A percentile compares a stretch with the other conserved stretches of the same genome.
These are phyloP conservation scores for Dichotomocladium elegans DNA, from an alignment of 371 early-diverging fungal species.

Conservation along the genomic window DNA sequence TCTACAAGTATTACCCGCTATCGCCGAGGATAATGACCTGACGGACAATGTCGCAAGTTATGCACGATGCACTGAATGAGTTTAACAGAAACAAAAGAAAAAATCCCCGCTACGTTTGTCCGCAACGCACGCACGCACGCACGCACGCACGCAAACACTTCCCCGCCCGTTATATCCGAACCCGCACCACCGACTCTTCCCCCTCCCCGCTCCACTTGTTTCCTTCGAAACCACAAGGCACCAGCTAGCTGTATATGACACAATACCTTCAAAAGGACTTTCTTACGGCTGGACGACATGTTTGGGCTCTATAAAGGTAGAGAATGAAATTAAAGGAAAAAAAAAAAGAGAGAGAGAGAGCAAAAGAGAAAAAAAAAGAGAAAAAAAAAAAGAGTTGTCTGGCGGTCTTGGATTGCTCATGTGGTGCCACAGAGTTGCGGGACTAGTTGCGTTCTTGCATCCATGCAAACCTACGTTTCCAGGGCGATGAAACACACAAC, in stretches of 20 bases:
- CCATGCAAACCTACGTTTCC: too few species aligned
- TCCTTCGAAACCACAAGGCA: background rate
- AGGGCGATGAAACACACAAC: too few species aligned
- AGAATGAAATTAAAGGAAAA: background rate
- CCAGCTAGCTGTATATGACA: background rate
- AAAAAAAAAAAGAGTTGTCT: too few species aligned
- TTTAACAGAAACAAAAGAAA: too few species aligned
- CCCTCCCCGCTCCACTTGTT: background rate
- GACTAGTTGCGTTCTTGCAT: too few species aligned
- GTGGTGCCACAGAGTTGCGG: too few species aligned
- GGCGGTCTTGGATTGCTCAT: background rate
- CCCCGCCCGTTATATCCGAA: background rate
- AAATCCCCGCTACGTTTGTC: too few species aligned
- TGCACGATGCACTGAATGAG: background rate
- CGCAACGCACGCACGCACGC: too few species aligned
- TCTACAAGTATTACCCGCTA: conserved; percentile 64
- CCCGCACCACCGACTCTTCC: background rate
- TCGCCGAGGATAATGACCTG: conserved; percentile 92
- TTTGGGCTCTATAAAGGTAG: background rate
- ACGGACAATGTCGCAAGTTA: conserved; percentile 3
- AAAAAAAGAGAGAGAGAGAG: background rate
- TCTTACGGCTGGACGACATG: conserved; percentile 50
- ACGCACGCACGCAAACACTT: too few species aligned
- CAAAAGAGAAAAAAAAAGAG: background rate
- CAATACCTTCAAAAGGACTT: conserved; percentile 55